Conservation (phyloP, 1,284 basidiomycete species). For the Malassezia furfur region DNA sequence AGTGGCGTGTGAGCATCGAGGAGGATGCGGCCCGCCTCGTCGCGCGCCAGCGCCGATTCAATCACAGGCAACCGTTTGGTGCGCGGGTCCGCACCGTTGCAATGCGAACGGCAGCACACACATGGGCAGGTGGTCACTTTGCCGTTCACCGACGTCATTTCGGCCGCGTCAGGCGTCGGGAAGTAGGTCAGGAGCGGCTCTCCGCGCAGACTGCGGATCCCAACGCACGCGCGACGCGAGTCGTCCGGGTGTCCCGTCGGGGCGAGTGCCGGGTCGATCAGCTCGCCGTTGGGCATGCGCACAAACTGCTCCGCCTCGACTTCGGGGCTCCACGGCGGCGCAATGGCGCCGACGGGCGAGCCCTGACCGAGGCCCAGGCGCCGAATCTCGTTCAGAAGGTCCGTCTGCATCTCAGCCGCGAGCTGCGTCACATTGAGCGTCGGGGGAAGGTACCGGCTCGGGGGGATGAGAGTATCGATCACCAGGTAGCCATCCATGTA, state of each 20-base stretch:
- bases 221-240: background rate
- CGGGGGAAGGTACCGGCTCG: constrained; percentile 19
- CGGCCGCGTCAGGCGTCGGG: constrained; percentile 6
- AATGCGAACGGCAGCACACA: constrained; percentile 16
- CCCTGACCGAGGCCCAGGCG: constrained; percentile 10
- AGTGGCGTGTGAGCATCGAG: background rate
- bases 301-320: constrained; percentile 16
- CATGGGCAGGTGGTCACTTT: constrained; percentile 12
- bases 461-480: constrained; percentile 32
- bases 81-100: constrained; percentile 11
- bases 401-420: constrained; percentile 12
- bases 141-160: constrained; percentile 1
- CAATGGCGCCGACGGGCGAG: constrained; percentile 11
- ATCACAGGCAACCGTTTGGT: constrained; percentile 8
- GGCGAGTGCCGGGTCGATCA: constrained; percentile 8
- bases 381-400: constrained; percentile 11
- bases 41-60: constrained; percentile 6
- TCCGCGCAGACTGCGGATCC: constrained; percentile 17
- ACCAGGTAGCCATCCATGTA: constrained; percentile 23
- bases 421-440: constrained; percentile 13
- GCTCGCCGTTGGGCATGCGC: background rate
- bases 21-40: background rate
- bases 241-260: background rate
- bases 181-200: constrained; percentile 17
- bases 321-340: constrained; percentile 15